Conservation (phyloP, 1,284 basidiomycete genomes). For the Tilletia setariae region DNA sequence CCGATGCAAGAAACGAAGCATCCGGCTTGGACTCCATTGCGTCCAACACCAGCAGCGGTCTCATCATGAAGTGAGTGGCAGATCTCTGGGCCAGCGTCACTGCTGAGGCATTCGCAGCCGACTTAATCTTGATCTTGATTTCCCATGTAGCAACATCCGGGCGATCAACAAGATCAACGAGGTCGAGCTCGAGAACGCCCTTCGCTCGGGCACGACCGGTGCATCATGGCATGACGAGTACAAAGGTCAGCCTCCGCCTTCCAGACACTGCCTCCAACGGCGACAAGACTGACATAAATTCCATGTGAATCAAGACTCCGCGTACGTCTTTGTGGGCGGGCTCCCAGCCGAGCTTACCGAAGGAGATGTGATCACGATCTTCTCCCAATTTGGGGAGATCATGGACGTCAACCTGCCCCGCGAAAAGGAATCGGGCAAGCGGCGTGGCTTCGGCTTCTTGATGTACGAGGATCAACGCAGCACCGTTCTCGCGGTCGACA, state of each 20-base stretch:
- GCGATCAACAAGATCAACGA: constrained; percentile 95
- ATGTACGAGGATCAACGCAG: constrained; percentile 99
- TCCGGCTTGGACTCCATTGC: no score
- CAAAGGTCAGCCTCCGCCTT: constrained; percentile 62
- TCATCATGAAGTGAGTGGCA: no score
- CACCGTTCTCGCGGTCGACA: constrained; percentile 94
- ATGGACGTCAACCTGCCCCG: constrained; percentile 86
- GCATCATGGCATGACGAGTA: constrained; percentile 97
- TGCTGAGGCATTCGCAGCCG: no score
- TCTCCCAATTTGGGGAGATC: constrained; percentile 95
- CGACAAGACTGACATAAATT: not conserved
- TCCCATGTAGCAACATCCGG: constrained; percentile 71
- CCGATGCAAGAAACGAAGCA: no score
- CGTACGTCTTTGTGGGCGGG: constrained; percentile 82
- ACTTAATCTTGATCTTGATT: not conserved
- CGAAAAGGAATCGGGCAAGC: constrained; percentile 60
- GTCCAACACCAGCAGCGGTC: no score
- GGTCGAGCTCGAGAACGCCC: constrained; percentile 69
- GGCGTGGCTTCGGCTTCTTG: constrained; percentile 87
- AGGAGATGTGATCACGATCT: constrained; percentile 94
- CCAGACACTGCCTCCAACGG: not conserved
- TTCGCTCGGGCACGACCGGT: constrained; percentile 56
- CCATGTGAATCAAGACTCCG: constrained; percentile 67
- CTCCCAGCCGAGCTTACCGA: constrained; percentile 68
- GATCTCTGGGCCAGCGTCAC: no score